phyloP scores from a whole-genome alignment of 2,329 filamentous ascomycete genomes.

The Xylariaceae sp. region DNA sequence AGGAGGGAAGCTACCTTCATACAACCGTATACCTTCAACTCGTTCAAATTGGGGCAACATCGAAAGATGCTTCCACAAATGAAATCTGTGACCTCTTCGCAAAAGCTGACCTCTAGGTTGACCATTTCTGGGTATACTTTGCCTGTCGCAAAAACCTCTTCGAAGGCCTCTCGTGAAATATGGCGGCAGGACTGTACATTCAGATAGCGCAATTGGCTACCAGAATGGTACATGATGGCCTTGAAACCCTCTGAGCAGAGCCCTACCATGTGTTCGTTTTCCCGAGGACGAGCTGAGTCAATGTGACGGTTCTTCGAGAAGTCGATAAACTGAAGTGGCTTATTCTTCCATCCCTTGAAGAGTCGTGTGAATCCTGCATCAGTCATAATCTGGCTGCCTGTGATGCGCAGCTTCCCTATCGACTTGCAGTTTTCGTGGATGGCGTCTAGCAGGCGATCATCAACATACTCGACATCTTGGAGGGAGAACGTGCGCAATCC shows the following conservation, averaged over 20 bases:
- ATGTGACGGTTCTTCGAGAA: slow-evolving; percentile 73
- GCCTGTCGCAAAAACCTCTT: slow-evolving; percentile 62
- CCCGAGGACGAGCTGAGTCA: slow-evolving; percentile 65
- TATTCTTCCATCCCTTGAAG: slow-evolving; percentile 74
- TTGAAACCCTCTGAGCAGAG: slow-evolving; percentile 72
- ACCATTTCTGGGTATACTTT: slow-evolving; percentile 63
- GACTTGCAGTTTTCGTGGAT: slow-evolving; percentile 66
- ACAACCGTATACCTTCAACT: slow-evolving; percentile 61
- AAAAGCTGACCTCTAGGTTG: slow-evolving; percentile 75
- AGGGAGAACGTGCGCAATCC: slow-evolving; percentile 75
- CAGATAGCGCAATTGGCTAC: slow-evolving; percentile 57
- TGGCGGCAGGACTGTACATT: slow-evolving; percentile 84
- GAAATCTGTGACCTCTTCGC: slow-evolving; percentile 61
- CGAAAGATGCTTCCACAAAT: slow-evolving; percentile 61
- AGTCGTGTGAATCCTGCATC: slow-evolving; percentile 69
- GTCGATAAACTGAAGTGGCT: slow-evolving; percentile 65
- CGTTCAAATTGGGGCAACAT: slow-evolving; percentile 55
- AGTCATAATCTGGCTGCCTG: slow-evolving; percentile 69
- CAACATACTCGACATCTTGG: slow-evolving; percentile 59
- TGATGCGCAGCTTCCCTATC: slow-evolving; percentile 75
- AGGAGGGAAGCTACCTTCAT: slow-evolving; percentile 47
- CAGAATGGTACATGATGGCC: slow-evolving; percentile 82
- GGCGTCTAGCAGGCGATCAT: slow-evolving; percentile 65
- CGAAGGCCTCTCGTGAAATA: slow-evolving; percentile 68
- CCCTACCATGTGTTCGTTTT: slow-evolving; percentile 63